Base-by-base conservation (phyloP, 345 rosid genomes). In the Atalantia buxifolia region DNA sequence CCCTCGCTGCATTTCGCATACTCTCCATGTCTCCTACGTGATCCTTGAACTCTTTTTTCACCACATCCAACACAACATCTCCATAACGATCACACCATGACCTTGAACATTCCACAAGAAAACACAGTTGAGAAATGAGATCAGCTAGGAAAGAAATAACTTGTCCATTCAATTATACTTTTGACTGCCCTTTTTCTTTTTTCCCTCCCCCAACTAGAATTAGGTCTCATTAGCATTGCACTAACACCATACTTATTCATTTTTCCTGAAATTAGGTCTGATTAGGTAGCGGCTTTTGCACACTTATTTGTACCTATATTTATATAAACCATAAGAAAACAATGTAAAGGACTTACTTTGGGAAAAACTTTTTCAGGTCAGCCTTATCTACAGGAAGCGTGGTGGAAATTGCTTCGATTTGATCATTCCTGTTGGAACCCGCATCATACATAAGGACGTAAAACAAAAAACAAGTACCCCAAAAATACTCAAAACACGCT, bases 331-430 rank as follows among this genome's bases (percentile, higher is more conserved):
- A 14, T 1, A 59, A 16, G 30, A 38, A 18, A 45, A 24, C 31
- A 38, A 73, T 22, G 22, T 5, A 48, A 31, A 21, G 66, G 72
- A 27, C 90, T 88, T 76, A 53, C 57, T 53, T 53, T 18, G 97
- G 94, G 57, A 90, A 89, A 85, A 92, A 90, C 73, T 83, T 88
- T 76, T 88, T 87, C 78, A 90, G 89, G 28, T 89, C 93, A 66
- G 84, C 82, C 81, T 89, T 92, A 72, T 92, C 97, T 57, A 88
- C 93, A 0, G 97, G 94, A 74, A 90, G 94, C 78, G 82, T 92
- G 68, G 97, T 90, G 76, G 97, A 92, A 74, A 92, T 90, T 48
- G 89, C 97, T 85, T 92, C 97, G 60, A 92, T 88, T 81, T 90
- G 92, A 21, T 92, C 94, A 80, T 86, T 81, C 79, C 97, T 92